Conservation (phyloP, 169 alveolate genomes). For the Plasmodium gallinaceum region DNA sequence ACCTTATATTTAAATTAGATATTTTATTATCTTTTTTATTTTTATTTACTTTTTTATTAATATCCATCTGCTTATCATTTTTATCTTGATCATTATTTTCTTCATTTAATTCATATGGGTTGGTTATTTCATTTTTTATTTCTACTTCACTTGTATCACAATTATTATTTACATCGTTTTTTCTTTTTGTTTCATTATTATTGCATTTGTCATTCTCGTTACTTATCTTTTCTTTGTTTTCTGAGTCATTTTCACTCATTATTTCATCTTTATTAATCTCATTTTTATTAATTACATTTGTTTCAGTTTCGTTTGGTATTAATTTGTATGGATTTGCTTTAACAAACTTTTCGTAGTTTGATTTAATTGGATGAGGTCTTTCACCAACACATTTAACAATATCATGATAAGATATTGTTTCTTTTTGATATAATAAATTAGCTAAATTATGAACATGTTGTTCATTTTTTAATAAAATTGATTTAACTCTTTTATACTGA, state of each 20-base stretch:
- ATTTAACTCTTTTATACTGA: slow-evolving; percentile 90
- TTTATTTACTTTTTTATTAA: not conserved
- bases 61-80: not conserved
- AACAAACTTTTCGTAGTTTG: slow-evolving; percentile 80
- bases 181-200: not conserved
- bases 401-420: slow-evolving; percentile 89
- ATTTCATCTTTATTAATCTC: not conserved
- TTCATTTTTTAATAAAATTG: slow-evolving; percentile 83
- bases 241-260: not conserved
- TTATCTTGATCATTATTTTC: not conserved
- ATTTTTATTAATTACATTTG: not conserved
- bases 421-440: slow-evolving; percentile 84
- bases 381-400: slow-evolving; percentile 89
- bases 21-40: slow-evolving; percentile 10
- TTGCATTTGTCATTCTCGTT: not conserved
- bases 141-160: not conserved
- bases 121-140: not conserved
- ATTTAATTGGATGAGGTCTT: slow-evolving; percentile 85
- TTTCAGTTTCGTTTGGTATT: not conserved
- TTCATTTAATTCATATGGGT: not conserved
- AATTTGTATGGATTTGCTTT: slow-evolving; percentile 72
- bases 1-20: slow-evolving; percentile 13
- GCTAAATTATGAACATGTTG: slow-evolving; percentile 85
- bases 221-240: not conserved
- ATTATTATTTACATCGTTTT: not conserved